Evolutionary conservation across 176 grass and related monocot genomes (phyloP).

Genomic region (Bothriochloa decipiens): DNA sequence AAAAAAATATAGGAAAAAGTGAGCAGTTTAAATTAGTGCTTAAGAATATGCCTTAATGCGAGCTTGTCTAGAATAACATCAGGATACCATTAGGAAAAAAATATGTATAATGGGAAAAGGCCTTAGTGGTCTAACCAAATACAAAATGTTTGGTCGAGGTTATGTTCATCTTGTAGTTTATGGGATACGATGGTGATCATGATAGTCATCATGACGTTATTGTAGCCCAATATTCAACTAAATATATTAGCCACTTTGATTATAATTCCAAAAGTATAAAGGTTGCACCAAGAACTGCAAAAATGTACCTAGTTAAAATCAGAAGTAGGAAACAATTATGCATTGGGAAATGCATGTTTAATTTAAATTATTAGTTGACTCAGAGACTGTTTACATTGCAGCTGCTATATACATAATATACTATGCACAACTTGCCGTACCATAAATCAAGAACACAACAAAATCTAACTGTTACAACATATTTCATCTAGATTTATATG

Average conservation of each 20-base stretch:
- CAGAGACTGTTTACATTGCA: background rate
- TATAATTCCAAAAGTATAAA: background rate
- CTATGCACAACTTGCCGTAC: slow-evolving; percentile 1
- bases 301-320: background rate
- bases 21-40: background rate
- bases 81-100: background rate
- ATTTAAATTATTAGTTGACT: background rate
- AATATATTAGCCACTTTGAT: background rate
- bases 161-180: background rate
- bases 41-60: background rate
- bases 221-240: background rate
- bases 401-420: background rate
- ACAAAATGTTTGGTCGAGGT: background rate
- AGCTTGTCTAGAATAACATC: background rate
- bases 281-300: background rate
- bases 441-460: background rate
- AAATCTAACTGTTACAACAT: slow-evolving; percentile 38
- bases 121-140: background rate
- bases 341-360: background rate
- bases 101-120: background rate
- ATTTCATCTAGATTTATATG: slow-evolving; percentile 26
- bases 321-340: background rate
- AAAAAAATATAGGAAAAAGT: too few species aligned
- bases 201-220: background rate
- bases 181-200: background rate